phyloP scores from a whole-genome alignment of 345 rosid species.

The Corchorus olitorius region DNA sequence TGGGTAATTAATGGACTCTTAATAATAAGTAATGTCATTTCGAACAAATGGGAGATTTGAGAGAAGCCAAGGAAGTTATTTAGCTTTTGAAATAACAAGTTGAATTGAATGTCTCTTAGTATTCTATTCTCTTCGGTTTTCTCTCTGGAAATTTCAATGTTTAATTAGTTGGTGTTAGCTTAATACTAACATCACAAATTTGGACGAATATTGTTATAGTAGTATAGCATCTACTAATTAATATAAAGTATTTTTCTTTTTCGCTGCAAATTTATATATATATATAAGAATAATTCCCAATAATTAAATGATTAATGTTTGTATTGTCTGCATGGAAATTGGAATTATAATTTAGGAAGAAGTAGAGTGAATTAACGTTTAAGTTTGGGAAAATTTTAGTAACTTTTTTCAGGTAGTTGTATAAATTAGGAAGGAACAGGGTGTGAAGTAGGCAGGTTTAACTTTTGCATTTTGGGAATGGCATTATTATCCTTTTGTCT shows the following conservation, averaged over 20 bases:
- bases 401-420: neutral
- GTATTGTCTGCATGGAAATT: constrained; percentile 4
- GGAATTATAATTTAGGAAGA: neutral
- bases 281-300: too few species aligned
- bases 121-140: neutral
- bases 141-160: neutral
- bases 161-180: neutral
- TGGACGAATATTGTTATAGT: neutral
- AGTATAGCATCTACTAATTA: neutral
- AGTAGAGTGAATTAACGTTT: neutral
- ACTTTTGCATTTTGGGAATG: constrained; percentile 7
- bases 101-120: neutral
- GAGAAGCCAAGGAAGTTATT: neutral
- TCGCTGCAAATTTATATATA: neutral
- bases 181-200: neutral
- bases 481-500: neutral
- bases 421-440: neutral
- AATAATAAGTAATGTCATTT: neutral
- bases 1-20: constrained; percentile 10
- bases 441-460: neutral
- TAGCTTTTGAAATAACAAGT: constrained; percentile 8
- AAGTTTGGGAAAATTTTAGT: neutral
- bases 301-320: neutral
- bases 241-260: neutral
- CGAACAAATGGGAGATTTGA: neutral